These are phyloP conservation scores for Chrysochromulina parva DNA, from an alignment of 78 protist species.

Conservation along the genomic window DNA sequence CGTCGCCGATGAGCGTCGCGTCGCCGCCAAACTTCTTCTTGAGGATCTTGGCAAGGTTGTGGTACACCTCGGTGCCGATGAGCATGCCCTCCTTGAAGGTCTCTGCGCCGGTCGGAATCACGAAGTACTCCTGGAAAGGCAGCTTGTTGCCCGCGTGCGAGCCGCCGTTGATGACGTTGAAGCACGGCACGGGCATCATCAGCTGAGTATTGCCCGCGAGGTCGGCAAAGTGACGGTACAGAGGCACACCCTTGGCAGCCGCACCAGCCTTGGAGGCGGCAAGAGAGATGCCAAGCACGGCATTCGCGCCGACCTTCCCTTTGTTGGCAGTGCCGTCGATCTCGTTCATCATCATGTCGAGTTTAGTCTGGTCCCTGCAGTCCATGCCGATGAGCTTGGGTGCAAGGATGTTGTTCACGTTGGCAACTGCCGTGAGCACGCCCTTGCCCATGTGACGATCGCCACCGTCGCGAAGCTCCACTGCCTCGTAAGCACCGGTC, in stretches of 20 bases:
- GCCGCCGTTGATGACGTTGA: slow-evolving; percentile 99
- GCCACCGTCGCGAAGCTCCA: slow-evolving; percentile 85
- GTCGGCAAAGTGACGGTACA: slow-evolving; percentile 86
- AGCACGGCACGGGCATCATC: slow-evolving; percentile 88
- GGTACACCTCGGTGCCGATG: slow-evolving; percentile 80
- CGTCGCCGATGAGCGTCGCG: slow-evolving; percentile 97
- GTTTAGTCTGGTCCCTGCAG: slow-evolving; percentile 72
- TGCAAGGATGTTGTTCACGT: slow-evolving; percentile 81
- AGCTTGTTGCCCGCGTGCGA: slow-evolving; percentile 97
- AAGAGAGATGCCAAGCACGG: slow-evolving; percentile 94
- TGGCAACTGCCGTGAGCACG: slow-evolving; percentile 77
- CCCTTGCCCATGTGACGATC: slow-evolving; percentile 91
- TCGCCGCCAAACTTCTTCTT: slow-evolving; percentile 73
- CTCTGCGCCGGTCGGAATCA: slow-evolving; percentile 83
- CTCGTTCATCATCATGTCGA: slow-evolving; percentile 83
- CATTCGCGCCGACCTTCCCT: slow-evolving; percentile 96
- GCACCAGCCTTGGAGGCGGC: slow-evolving; percentile 96
- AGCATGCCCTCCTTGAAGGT: slow-evolving; percentile 56
- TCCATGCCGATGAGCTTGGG: slow-evolving; percentile 83
- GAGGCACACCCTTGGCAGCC: slow-evolving; percentile 78
- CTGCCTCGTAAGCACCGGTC: slow-evolving; percentile 97
- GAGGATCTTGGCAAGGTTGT: slow-evolving; percentile 82
- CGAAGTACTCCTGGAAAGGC: slow-evolving; percentile 88
- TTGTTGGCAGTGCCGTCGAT: slow-evolving; percentile 34
- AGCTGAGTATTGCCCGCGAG: slow-evolving; percentile 62